Evolutionary conservation across 805 yeast species (phyloP).

Genomic region (Millerozyma miso): DNA sequence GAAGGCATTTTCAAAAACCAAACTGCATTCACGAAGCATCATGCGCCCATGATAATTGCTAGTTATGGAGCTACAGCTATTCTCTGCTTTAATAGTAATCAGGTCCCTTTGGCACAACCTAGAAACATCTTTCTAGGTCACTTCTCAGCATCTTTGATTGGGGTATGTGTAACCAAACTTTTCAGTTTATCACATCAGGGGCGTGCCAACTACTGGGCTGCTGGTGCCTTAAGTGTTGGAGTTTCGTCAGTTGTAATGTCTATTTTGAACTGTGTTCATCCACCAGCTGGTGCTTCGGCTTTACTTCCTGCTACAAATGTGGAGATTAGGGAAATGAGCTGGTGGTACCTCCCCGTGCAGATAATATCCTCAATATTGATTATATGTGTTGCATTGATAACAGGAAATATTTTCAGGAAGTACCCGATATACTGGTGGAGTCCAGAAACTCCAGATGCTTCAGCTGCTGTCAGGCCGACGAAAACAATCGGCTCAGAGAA

Average conservation of each 20-base stretch:
- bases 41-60: conserved; percentile 50
- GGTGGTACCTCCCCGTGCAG: conserved; percentile 63
- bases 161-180: conserved; percentile 51
- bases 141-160: conserved; percentile 48
- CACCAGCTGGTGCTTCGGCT: conserved; percentile 73
- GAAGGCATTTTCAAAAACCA: conserved; percentile 43
- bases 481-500: neutral
- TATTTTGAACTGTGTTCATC: conserved; percentile 55
- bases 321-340: conserved; percentile 45
- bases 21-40: conserved; percentile 35
- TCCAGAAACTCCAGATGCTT: conserved; percentile 16
- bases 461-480: neutral
- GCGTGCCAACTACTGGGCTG: conserved; percentile 47
- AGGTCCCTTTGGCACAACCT: conserved; percentile 63
- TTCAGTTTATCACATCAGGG: conserved; percentile 45
- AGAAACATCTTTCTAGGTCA: conserved; percentile 56
- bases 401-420: conserved; percentile 48
- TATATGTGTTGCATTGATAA: conserved; percentile 45
- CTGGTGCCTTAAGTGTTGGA: conserved; percentile 57
- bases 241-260: conserved; percentile 52
- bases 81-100: conserved; percentile 51
- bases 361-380: conserved; percentile 47
- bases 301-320: conserved; percentile 50
- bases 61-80: conserved; percentile 63
- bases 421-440: conserved; percentile 66